Evolutionary conservation across 139 green algal genomes (phyloP).

Genomic region (Chlorella sp.): DNA sequence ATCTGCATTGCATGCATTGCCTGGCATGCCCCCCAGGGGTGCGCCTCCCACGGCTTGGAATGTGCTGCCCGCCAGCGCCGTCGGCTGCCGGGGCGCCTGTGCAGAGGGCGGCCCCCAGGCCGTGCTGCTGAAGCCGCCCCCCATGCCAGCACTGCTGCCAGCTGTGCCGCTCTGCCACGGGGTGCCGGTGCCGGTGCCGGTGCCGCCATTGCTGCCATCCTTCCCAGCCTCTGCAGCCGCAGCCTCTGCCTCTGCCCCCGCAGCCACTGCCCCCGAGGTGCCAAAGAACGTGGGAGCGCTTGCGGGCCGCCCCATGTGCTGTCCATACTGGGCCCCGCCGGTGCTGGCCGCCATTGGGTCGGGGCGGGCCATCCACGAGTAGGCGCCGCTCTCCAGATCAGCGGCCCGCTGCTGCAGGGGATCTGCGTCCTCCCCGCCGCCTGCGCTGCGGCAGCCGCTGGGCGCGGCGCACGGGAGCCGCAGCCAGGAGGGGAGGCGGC

Average conservation of each 20-base stretch:
- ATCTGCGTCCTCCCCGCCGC: background rate
- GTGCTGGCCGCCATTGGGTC: background rate
- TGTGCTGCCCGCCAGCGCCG: background rate
- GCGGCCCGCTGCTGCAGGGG: background rate
- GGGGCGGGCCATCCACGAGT: conserved; percentile 18
- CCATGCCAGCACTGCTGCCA: background rate
- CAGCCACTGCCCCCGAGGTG: too few species aligned
- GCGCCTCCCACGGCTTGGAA: background rate
- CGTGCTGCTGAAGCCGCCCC: background rate
- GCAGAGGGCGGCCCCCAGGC: background rate
- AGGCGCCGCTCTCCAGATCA: background rate
- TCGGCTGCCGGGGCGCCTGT: background rate
- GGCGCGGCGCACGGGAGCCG: too few species aligned
- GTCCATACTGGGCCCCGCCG: too few species aligned
- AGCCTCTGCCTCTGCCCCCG: background rate
- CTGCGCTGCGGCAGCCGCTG: background rate
- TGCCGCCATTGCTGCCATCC: background rate
- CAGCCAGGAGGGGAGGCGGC: background rate
- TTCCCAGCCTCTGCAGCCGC: background rate
- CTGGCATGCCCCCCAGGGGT: background rate
- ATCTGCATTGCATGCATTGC: too few species aligned
- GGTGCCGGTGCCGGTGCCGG: too few species aligned
- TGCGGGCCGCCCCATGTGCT: too few species aligned
- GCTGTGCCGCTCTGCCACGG: too few species aligned
- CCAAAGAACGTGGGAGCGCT: too few species aligned